Evolutionary conservation across 306 rosid species (phyloP).

Genomic region (Purshia tridentata): DNA sequence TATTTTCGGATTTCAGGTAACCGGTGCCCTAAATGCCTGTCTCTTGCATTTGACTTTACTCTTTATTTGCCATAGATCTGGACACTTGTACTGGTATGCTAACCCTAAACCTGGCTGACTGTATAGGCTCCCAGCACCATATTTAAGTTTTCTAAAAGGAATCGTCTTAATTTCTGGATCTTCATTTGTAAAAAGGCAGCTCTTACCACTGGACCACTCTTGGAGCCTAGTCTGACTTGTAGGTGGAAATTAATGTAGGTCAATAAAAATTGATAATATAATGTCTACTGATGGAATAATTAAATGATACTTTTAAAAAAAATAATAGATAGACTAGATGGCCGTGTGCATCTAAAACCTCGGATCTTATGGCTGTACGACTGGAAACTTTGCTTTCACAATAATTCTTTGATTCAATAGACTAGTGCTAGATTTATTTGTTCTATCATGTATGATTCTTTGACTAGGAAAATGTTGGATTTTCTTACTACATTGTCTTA

Average conservation of each 20-base stretch:
- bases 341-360: neutral
- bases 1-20: constrained; percentile 93
- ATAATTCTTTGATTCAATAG: neutral
- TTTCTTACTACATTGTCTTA: constrained; percentile 25
- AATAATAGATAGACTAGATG: neutral
- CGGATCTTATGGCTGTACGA: neutral
- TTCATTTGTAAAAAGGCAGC: neutral
- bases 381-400: neutral
- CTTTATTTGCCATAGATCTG: neutral
- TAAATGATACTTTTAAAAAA: neutral
- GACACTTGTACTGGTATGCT: constrained; percentile 4
- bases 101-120: neutral
- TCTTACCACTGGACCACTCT: constrained; percentile 1
- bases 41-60: constrained; percentile 8
- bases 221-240: constrained; percentile 1
- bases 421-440: neutral
- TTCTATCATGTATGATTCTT: neutral
- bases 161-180: constrained; percentile 1
- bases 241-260: neutral
- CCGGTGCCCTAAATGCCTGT: constrained; percentile 9
- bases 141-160: constrained; percentile 8
- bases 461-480: constrained; percentile 4
- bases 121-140: neutral
- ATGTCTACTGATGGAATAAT: neutral
- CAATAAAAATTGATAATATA: neutral